Evolutionary conservation across 1,284 basidiomycete genomes (phyloP).

Genomic region (Caloboletus firmus): DNA sequence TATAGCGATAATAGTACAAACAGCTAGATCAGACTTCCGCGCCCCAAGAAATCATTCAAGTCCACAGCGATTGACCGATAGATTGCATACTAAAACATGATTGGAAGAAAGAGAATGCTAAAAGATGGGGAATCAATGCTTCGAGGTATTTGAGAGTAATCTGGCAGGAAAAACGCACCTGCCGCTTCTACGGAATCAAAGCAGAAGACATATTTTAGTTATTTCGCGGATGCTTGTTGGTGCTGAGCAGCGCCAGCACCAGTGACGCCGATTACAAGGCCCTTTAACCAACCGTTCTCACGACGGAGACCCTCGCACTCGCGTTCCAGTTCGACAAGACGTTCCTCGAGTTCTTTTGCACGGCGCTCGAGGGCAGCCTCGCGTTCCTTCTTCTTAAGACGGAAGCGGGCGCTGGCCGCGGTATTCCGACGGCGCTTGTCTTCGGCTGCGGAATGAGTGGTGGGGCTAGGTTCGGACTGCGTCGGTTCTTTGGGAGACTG

Average conservation of each 20-base stretch:
- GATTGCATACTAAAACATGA: not conserved
- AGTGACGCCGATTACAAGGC: conserved; percentile 86
- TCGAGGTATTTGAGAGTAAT: not conserved
- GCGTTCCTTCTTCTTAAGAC: conserved; percentile 98
- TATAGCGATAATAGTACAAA: conserved; percentile 22
- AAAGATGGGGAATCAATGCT: not conserved
- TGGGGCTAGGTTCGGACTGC: conserved; percentile 25
- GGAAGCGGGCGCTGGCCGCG: conserved; percentile 95
- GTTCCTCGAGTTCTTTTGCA: conserved; percentile 86
- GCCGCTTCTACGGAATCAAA: not conserved
- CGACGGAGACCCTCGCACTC: conserved; percentile 89
- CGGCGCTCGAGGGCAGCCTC: conserved; percentile 90
- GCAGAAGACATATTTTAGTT: not conserved
- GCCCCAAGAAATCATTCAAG: not conserved
- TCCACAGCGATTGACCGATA: not conserved
- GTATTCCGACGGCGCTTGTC: conserved; percentile 96
- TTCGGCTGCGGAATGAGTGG: conserved; percentile 56
- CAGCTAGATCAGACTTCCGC: not conserved
- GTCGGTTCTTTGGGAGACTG: conserved; percentile 33
- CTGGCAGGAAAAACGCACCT: conserved; percentile 4
- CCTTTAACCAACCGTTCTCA: conserved; percentile 95
- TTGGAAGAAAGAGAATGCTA: conserved; percentile 5
- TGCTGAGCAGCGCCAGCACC: conserved; percentile 50
- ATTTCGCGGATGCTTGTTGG: conserved; percentile 26
- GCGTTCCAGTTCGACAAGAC: conserved; percentile 81